Conservation (phyloP, 345 rosid genomes). For the Linum lewisii region DNA sequence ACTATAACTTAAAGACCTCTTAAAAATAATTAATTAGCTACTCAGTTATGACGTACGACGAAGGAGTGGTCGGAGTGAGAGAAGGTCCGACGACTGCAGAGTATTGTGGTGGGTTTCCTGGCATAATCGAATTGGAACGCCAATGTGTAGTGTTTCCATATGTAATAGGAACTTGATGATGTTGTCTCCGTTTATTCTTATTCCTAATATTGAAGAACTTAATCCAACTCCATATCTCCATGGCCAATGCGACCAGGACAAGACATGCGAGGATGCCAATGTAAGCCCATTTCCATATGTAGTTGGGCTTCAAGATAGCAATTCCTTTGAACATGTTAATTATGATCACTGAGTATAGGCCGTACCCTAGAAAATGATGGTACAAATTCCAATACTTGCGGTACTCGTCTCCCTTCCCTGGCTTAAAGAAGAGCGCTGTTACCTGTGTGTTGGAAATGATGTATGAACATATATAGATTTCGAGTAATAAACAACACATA, state of each 20-base stretch:
- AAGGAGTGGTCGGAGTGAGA: no score
- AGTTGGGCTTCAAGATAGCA: constrained; percentile 25
- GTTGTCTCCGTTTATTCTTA: background rate
- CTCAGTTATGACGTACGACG: no score
- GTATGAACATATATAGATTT: background rate
- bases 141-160: no score
- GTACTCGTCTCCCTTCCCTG: constrained; percentile 20
- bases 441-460: constrained; percentile 18
- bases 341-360: constrained; percentile 28
- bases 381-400: constrained; percentile 49
- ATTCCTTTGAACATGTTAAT: constrained; percentile 40
- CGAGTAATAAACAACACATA: no score
- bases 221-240: constrained; percentile 38
- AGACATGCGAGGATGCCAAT: constrained; percentile 24
- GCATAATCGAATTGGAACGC: background rate
- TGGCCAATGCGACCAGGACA: constrained; percentile 8
- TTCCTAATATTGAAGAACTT: constrained; percentile 6
- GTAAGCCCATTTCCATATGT: constrained; percentile 33
- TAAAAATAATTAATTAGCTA: no score
- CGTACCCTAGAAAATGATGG: constrained; percentile 44
- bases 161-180: background rate
- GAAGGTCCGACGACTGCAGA: no score
- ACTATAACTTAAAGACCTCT: no score
- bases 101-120: background rate
- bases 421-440: constrained; percentile 31